Evolutionary conservation across 352 stramenopile genomes (phyloP).

Genomic region (Phytophthora podocarpi): DNA sequence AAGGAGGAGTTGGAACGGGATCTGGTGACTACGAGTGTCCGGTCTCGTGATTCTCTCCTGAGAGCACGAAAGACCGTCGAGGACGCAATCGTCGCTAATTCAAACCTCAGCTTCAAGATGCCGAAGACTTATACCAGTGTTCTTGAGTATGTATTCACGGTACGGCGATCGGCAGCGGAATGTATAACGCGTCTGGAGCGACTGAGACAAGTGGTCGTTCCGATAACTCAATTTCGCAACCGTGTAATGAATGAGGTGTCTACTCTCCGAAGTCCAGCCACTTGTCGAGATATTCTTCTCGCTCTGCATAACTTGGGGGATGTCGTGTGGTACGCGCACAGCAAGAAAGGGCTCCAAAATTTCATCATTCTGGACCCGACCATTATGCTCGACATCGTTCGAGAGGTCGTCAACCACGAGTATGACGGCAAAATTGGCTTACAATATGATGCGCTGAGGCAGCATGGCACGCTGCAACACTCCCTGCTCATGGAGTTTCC

Average conservation of each 20-base stretch:
- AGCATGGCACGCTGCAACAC: conserved; percentile 8
- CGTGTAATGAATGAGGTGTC: no score
- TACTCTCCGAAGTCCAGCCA: no score
- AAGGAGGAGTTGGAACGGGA: not conserved
- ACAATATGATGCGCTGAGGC: conserved; percentile 5
- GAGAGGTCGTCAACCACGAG: conserved; percentile 22
- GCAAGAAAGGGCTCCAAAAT: not conserved
- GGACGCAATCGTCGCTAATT: not conserved
- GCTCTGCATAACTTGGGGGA: conserved; percentile 18
- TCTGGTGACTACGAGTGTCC: not conserved
- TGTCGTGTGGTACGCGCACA: conserved; percentile 33
- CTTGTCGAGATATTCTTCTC: conserved; percentile 10
- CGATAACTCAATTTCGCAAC: not conserved
- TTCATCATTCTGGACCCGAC: conserved; percentile 11
- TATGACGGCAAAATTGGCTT: not conserved
- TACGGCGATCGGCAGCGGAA: not conserved
- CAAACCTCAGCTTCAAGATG: conserved; percentile 7
- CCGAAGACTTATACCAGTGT: not conserved
- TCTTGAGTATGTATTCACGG: not conserved
- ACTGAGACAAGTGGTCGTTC: conserved; percentile 1
- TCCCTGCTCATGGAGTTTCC: conserved; percentile 4
- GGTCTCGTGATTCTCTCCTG: not conserved
- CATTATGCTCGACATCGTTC: conserved; percentile 24
- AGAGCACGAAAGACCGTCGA: not conserved
- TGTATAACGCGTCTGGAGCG: not conserved